A percentile compares a stretch with the other conserved stretches of the same genome.
phyloP scores from a whole-genome alignment of 345 rosid genomes.

The Aquilaria sinensis region DNA sequence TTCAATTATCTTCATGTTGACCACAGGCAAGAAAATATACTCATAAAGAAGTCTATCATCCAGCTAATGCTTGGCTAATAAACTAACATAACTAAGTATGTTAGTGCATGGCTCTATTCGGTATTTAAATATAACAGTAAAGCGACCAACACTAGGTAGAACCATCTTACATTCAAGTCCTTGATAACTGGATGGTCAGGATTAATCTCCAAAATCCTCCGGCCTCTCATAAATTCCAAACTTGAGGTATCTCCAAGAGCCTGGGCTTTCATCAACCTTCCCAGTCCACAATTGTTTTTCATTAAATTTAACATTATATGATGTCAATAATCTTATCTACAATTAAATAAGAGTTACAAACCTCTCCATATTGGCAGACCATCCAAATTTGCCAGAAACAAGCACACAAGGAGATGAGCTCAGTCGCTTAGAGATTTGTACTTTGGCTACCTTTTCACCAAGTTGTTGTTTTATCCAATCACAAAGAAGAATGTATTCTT shows the following conservation, averaged over 20 bases:
- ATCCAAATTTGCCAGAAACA: slow-evolving; percentile 96
- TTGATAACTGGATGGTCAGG: slow-evolving; percentile 88
- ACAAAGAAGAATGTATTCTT: slow-evolving; percentile 76
- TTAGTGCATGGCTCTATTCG: not conserved
- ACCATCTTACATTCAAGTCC: slow-evolving; percentile 68
- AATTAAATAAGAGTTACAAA: slow-evolving; percentile 18
- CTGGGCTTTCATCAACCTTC: slow-evolving; percentile 98
- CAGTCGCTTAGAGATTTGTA: slow-evolving; percentile 88
- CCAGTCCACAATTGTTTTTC: slow-evolving; percentile 8
- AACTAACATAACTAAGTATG: not conserved
- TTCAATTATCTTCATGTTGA: too few species aligned
- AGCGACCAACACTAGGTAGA: not conserved
- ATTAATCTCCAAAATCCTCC: slow-evolving; percentile 92
- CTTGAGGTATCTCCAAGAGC: slow-evolving; percentile 94
- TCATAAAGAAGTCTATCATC: too few species aligned
- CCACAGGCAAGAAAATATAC: too few species aligned
- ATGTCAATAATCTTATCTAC: not conserved
- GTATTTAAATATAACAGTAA: not conserved
- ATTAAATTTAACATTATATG: not conserved
- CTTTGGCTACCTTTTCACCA: slow-evolving; percentile 92
- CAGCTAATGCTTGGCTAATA: too few species aligned
- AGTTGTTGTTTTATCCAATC: slow-evolving; percentile 99
- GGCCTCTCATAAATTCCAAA: slow-evolving; percentile 97
- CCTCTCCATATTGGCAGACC: slow-evolving; percentile 99
- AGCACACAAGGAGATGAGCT: slow-evolving; percentile 97